Percentiles rank a stretch among this genome's conserved stretches.
Conservation (phyloP, 2,329 filamentous ascomycete species). For the Hymenotorrendiella dingleyae region DNA sequence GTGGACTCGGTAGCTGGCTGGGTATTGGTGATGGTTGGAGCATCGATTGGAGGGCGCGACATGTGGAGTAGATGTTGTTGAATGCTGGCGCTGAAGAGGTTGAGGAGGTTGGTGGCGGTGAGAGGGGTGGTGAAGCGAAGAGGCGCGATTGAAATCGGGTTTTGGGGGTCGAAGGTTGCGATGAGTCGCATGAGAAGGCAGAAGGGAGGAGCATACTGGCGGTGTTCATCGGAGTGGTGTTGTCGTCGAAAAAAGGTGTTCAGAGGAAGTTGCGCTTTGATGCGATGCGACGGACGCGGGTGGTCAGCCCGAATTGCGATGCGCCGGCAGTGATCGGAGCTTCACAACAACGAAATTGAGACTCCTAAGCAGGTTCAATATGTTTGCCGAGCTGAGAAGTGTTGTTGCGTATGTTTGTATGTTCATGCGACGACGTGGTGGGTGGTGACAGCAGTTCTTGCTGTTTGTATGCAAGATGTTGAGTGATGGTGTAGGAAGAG, state of each 20-base stretch:
- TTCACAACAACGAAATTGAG: not conserved
- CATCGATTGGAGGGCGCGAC: constrained; percentile 55
- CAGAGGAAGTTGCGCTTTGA: constrained; percentile 10
- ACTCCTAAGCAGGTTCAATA: not conserved
- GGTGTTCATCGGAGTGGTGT: not conserved
- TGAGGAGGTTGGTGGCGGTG: constrained; percentile 43
- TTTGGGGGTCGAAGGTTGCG: constrained; percentile 36
- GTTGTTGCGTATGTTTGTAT: constrained; percentile 6
- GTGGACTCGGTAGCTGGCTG: constrained; percentile 48
- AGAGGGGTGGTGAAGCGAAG: constrained; percentile 53
- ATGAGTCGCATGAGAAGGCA: constrained; percentile 48
- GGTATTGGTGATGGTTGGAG: constrained; percentile 38
- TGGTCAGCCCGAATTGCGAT: constrained; percentile 8
- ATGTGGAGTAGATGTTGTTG: constrained; percentile 52
- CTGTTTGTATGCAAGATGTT: constrained; percentile 8
- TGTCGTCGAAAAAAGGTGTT: no score
- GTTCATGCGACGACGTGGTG: constrained; percentile 13
- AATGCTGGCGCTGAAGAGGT: constrained; percentile 41
- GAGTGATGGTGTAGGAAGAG: constrained; percentile 5
- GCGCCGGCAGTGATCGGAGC: constrained; percentile 21
- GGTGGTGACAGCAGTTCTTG: constrained; percentile 5
- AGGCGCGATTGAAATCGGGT: constrained; percentile 33
- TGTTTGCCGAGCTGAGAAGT: constrained; percentile 2
- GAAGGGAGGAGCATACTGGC: constrained; percentile 53
- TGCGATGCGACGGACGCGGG: constrained; percentile 1